Evolutionary conservation across 371 early-diverging fungal species (phyloP).

Genomic region (Actinomortierella ambigua): DNA sequence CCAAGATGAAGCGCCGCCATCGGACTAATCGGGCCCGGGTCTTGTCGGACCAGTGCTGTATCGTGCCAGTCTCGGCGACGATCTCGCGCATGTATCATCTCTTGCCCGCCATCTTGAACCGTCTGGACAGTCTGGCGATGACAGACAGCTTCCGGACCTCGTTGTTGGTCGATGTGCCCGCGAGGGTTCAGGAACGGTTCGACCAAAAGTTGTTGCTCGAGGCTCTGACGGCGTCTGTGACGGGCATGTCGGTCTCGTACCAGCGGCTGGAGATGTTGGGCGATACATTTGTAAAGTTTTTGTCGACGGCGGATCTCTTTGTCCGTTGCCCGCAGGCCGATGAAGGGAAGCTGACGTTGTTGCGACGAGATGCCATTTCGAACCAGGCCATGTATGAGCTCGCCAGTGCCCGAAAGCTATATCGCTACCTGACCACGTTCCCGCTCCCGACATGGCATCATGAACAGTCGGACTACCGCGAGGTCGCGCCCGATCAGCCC

Average conservation of each 20-base stretch:
- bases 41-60: conserved; percentile 10
- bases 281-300: conserved; percentile 86
- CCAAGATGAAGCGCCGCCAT: too few species aligned
- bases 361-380: conserved; percentile 66
- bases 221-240: conserved; percentile 15
- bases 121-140: conserved; percentile 16
- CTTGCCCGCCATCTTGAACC: conserved; percentile 13
- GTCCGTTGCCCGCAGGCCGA: conserved; percentile 68
- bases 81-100: conserved; percentile 9
- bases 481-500: conserved; percentile 16
- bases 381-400: conserved; percentile 67
- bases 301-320: conserved; percentile 74
- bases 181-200: background rate
- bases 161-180: background rate
- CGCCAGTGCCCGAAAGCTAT: conserved; percentile 59
- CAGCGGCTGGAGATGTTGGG: conserved; percentile 94
- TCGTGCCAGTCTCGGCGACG: conserved; percentile 11
- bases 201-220: conserved; percentile 9
- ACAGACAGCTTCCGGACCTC: conserved; percentile 3
- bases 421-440: conserved; percentile 55
- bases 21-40: conserved; percentile 3
- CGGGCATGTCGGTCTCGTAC: conserved; percentile 52
- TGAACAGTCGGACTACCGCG: conserved; percentile 46
- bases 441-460: conserved; percentile 58
- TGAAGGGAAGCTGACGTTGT: conserved; percentile 74